Percentiles rank a stretch among this genome's conserved stretches.
These are phyloP conservation scores for Saccharomyces pastorianus DNA, from an alignment of 1,139 yeast species.

Conservation along the genomic window DNA sequence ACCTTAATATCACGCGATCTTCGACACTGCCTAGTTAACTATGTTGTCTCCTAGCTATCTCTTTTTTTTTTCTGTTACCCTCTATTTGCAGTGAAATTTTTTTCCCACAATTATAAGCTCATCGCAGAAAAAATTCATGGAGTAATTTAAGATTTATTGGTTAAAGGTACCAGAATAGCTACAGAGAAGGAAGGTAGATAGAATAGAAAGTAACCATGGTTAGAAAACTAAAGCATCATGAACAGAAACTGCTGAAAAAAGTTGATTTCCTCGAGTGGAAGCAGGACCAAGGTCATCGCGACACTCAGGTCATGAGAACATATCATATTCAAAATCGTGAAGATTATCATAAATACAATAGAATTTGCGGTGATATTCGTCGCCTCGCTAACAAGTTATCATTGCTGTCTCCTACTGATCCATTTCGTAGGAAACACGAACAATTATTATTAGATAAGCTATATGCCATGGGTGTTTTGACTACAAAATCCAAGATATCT, in stretches of 20 bases:
- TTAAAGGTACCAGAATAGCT: no score
- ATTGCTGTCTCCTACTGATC: conserved; percentile 75
- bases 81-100: not conserved
- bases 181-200: not conserved
- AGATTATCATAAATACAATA: conserved; percentile 90
- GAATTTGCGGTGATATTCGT: conserved; percentile 82
- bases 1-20: not conserved
- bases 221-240: conserved; percentile 87
- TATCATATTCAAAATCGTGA: conserved; percentile 91
- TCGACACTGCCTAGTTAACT: not conserved
- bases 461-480: conserved; percentile 76
- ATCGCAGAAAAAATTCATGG: conserved; percentile 5
- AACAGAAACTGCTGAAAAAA: conserved; percentile 85
- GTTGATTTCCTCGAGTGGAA: conserved; percentile 98
- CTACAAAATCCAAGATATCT: conserved; percentile 82
- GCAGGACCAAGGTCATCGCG: conserved; percentile 91
- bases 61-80: no score
- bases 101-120: conserved; percentile 2
- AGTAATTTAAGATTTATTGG: not conserved
- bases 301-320: conserved; percentile 88
- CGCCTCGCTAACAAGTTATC: conserved; percentile 82
- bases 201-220: conserved; percentile 48
- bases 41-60: not conserved
- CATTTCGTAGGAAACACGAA: conserved; percentile 80
- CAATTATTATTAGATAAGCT: conserved; percentile 77